A percentile compares a stretch with the other conserved stretches of the same genome.
Evolutionary conservation across 768 basidiomycete species (phyloP).

Genomic region (Phlegmacium glaucopus): DNA sequence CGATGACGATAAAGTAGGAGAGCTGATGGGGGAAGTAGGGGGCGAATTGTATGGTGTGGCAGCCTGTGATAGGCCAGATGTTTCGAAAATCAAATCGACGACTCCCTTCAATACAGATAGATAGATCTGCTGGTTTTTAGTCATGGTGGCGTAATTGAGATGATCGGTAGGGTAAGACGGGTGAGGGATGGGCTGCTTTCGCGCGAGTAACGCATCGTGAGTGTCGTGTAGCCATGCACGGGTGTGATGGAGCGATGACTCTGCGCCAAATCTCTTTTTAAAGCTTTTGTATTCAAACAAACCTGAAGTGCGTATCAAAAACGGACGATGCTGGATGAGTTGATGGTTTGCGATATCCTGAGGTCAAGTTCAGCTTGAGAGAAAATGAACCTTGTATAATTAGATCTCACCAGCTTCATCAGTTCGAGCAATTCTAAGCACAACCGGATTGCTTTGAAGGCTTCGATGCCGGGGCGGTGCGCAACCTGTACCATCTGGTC

Average conservation of each 20-base stretch:
- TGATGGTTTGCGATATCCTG: constrained; percentile 98
- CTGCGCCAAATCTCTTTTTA: constrained; percentile 48
- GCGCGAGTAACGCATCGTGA: constrained; percentile 40
- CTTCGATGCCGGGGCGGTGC: constrained; percentile 53
- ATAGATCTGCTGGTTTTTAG: constrained; percentile 53
- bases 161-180: constrained; percentile 38
- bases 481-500: constrained; percentile 81
- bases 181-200: constrained; percentile 39
- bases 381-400: constrained; percentile 7
- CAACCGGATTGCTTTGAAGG: constrained; percentile 71
- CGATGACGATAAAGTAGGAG: constrained; percentile 5
- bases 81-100: constrained; percentile 63
- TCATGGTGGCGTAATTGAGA: constrained; percentile 42
- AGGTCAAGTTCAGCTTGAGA: constrained; percentile 6
- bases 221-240: constrained; percentile 64
- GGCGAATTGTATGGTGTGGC: constrained; percentile 25
- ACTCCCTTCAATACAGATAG: constrained; percentile 55
- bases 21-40: constrained; percentile 24
- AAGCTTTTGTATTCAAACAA: constrained; percentile 80
- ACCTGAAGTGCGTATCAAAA: constrained; percentile 74
- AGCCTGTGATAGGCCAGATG: constrained; percentile 34
- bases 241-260: constrained; percentile 49
- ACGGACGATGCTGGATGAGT: constrained; percentile 88
- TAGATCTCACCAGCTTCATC: constrained; percentile 83
- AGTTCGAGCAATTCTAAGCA: constrained; percentile 91